Base-by-base conservation (phyloP, 768 basidiomycete genomes). In the Suillus subaureus region DNA sequence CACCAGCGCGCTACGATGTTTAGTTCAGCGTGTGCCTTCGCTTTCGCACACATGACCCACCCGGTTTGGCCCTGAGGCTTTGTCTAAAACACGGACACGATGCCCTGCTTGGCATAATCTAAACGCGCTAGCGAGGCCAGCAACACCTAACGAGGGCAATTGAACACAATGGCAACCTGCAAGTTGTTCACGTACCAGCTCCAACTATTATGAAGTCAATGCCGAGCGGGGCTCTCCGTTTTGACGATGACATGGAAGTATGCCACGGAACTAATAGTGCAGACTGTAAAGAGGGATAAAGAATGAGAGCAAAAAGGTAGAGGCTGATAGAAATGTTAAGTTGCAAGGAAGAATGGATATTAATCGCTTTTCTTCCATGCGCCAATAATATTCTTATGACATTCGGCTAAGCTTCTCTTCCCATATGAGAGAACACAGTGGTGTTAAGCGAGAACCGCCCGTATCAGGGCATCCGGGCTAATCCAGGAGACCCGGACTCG, bases 41-140 rank as follows among this genome's bases (percentile, higher is more conserved):
- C 23, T 26, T 26, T 28, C 9, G 33, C 61, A 16, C 18, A 52
- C 65, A 40, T 5, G 42, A 57, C 63, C 76, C n/a, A 83, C 83
- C 68, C 80, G 78, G 31, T 75, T 71, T 26, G 79, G 81, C 26
- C 83, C 84, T 66, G 79, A 75, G 15, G 78, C 79, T 66, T 82
- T 79, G 67, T 90, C 89, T 31, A 90, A 66, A 2, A 91, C 80
- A 1, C 81, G 78, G 40, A 90, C 88, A 35, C 79, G 76, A 74
- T 91, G 89, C 6, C 89, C 89, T 15, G 84, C 82, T 65, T 81
- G 82, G 49, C 80, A 78, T 49, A 91, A 77, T n/a, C 84, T 77
- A 70, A 82, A 85, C 11, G 89, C 89, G 9, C 83, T 77, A 6
- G 88, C 83, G 26, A 90, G 81, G 28, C 89, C 89, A 52, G 84